Base-by-base conservation (phyloP, 768 basidiomycete genomes). In the Antrodiella citrinella region DNA sequence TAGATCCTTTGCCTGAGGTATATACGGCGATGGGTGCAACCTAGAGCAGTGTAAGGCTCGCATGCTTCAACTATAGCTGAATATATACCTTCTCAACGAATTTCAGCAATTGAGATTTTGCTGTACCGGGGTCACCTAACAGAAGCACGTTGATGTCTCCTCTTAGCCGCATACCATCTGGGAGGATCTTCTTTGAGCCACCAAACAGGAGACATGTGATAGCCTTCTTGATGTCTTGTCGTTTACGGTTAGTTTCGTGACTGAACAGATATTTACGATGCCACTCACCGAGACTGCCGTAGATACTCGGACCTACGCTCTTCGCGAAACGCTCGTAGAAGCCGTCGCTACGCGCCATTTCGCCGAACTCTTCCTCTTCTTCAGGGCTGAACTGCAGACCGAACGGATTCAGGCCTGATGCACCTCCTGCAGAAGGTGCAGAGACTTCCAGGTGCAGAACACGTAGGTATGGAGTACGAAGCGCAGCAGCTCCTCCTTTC, bases 1-100 rank as follows among this genome's bases (percentile, higher is more conserved):
- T 96, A 4, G 91, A 93, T 46, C 96, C 96, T 64, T 99, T 99
- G 3, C 96, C 96, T 15, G 94, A 96, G 0, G 96, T 98, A 65
- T 99, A 98, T 0, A 99, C 96, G 0, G 95, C 90, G 54, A 98
- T 94, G 0, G 96, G 96, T 0, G 96, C 93, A 44, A 97, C 94
- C 88, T 91, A 50, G 4, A 43, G 4, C 44, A 4, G 54, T 42
- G 13, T 55, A 18, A 26, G 9, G 18, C 50, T 44, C 44, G 47
- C 9, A 20, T 3, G 30, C 23, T 7, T 13, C 4, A 30, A 45
- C 43, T 40, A 26, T 43, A 22, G 39, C 15, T 48, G 10, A 12
- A 26, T 7, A 30, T 59, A 23, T 40, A 86, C 84, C 72, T 98
- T 99, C 65, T 99, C 96, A 11, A 98, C 96, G 57, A 99, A 99